Base-by-base conservation (phyloP, 2,329 filamentous ascomycete species). In the Ophiosphaerella herpotricha region DNA sequence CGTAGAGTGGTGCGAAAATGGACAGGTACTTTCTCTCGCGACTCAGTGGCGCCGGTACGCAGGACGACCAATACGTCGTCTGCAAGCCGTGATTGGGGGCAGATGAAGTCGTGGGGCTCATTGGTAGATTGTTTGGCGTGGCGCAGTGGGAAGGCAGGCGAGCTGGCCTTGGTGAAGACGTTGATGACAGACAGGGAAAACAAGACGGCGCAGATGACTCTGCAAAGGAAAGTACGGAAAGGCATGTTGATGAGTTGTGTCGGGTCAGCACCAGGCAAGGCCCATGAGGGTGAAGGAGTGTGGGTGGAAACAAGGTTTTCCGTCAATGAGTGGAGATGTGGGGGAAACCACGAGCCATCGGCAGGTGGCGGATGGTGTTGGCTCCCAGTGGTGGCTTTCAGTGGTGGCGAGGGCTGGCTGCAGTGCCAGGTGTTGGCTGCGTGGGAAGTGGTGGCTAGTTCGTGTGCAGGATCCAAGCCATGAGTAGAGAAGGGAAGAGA, bases 21-120 rank as follows among this genome's bases (percentile, higher is more conserved):
- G 12, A 80, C 73, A 2, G 83, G 82, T 9, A 85, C 73, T 62
- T 84, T 85, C 42, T 81, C 77, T 39, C 75, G 74, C 14, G 81
- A 77, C 66, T 85, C 83, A 13, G 82, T 84, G 13, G 82, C 82
- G 36, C 83, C 83, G 1, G 83, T 85, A 54, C 82, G 81, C 55
- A 86, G 73, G n/a, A 84, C 74, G 5, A 85, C 77, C 23, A 85
- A 75, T 11, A 85, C 68, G 61, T 85, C 80, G 14, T 83, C 77
- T 44, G 67, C 66, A 13, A 72, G 58, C 24, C 66, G 57, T 35
- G 70, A 68, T 39, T 64, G 63, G 5, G 70, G 60, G 50, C 71
- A 74, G 31, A 63, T 59, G 43, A 68, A 42, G 13, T 58, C 43
- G 29, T 62, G 46, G 11, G 48, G 52, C 9, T 50, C 42, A 18